Base-by-base conservation (phyloP, 2,329 filamentous ascomycete species). In the Rutstroemia sp. region DNA sequence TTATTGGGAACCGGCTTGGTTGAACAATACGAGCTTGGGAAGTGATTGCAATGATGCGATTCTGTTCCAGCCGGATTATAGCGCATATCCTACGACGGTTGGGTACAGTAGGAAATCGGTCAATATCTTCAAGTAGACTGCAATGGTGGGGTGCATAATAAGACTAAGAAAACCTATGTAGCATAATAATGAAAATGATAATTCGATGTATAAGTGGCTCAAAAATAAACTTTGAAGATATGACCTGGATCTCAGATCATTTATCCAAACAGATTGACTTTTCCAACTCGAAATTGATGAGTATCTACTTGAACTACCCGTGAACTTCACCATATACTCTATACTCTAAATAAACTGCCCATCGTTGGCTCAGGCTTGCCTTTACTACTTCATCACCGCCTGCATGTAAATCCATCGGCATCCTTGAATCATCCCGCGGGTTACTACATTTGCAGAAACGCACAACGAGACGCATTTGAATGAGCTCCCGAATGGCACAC, bases 1-100 rank as follows among this genome's bases (percentile, higher is more conserved):
- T 61, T 89, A 89, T 65, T 90, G 86, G 86, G 86, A 89, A 66
- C 84, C 84, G 0, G 82, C 80, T 5, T 62, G 61, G 59, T 52
- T 63, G 39, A 63, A 60, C 23, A 57, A 57, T 69, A 77, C 79
- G 16, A 78, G 72, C 0, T 69, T 88, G 52, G 85, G 85, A 1
- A 86, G 82, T 34, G 82, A 80, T 45, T 88, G 85, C 63, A 73
- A 75, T 30, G 82, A 81, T 65, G 86, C 84, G 67, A 75, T 83
- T 49, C 74, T 87, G 74, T 85, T 87, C 57, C 70, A 74, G 55
- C 52, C 61, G 7, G 66, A 69, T 49, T 72, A 71, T 50, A 67
- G 61, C 27, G 60, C 60, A 27, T 65, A 52, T 16, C 58, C 62
- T 5, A 30, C 14, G 3, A 49, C 23, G 0, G 52, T 54, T 21